Evolutionary conservation across 163 green algal genomes (phyloP), one percentile per base, ranked within the genome.

Genomic region (Trebouxiophyceae sp.): DNA sequence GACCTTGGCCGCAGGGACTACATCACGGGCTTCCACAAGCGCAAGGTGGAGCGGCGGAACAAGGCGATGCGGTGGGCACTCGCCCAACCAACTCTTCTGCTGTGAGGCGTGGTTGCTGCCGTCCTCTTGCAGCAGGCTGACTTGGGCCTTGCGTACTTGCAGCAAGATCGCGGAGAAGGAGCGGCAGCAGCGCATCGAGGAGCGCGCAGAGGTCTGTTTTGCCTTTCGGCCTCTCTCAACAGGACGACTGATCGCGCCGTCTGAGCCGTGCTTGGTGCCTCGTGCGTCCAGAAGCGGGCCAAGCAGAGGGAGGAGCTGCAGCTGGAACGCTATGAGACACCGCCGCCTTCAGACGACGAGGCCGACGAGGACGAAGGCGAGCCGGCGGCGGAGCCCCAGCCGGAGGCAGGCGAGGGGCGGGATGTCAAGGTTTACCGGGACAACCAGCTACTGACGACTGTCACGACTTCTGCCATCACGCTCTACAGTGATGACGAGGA

Each of bases 1-100:
- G n/a, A n/a, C n/a, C n/a, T n/a, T n/a, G n/a, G n/a, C n/a, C 54
- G 27, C 72, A 87, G 79, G 72, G 79, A 83, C 2, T 87, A 79
- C 39, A 67, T 87, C 5, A 87, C 81, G 20, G 81, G 81, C n/a
- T 87, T 87, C 32, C 63, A 81, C 8, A 87, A 87, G 44, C 71
- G 81, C 5, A 87, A 86, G 68, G 67, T 81, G 60, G 72, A 84
- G 57, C 60, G 81, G 19, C 62, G 76, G 2, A 77, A 83, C 28
- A 75, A 81, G 6, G 81, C 81, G 8, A 29, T 73, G 23, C 69
- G 76, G 77, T 86, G 46, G 69, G 77, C 68, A 27, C 32, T 33
- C 39, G 26, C 44, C n/a, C 1, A 33, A 24, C 28, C 26, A 47
- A 1, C 2, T 46, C 6, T 27, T 26, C 23, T 24, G 54, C 34